A percentile compares a stretch with the other conserved stretches of the same genome.
Evolutionary conservation across 805 yeast species (phyloP).

Genomic region (Zygoascus biomembranicola): DNA sequence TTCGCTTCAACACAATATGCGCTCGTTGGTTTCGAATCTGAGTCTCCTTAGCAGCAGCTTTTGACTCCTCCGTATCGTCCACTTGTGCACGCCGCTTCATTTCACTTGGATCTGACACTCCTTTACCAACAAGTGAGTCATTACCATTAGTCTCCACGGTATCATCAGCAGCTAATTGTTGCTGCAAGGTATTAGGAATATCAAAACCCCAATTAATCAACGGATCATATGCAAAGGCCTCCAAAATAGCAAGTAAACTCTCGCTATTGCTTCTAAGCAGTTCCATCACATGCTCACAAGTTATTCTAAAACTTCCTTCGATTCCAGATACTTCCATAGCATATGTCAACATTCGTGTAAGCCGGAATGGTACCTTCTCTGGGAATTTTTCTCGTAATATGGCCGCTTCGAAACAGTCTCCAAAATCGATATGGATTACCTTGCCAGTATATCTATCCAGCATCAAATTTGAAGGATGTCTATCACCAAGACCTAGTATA

Average conservation of each 20-base stretch:
- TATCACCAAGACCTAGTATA: conserved; percentile 91
- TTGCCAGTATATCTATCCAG: conserved; percentile 90
- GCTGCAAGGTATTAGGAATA: conserved; percentile 49
- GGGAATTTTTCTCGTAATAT: conserved; percentile 94
- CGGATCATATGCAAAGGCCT: conserved; percentile 98
- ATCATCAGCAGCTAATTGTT: conserved; percentile 4
- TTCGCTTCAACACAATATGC: conserved; percentile 77
- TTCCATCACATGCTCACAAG: conserved; percentile 96
- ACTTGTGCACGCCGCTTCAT: conserved; percentile 63
- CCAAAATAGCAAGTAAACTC: conserved; percentile 94
- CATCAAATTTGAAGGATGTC: conserved; percentile 97
- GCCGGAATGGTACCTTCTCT: conserved; percentile 94
- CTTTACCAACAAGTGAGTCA: conserved; percentile 2
- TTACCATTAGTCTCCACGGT: neutral
- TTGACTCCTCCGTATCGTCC: conserved; percentile 66
- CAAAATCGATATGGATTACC: conserved; percentile 95
- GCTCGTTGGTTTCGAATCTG: conserved; percentile 86
- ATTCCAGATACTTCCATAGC: conserved; percentile 99
- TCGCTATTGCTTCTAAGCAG: conserved; percentile 90
- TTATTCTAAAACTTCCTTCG: conserved; percentile 93
- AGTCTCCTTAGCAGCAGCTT: conserved; percentile 54
- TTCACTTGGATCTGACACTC: conserved; percentile 48
- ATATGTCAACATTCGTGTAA: conserved; percentile 92
- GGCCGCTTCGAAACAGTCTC: conserved; percentile 98
- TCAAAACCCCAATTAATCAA: conserved; percentile 98